Evolutionary conservation across 2,329 filamentous ascomycete species (phyloP), one percentile per base, ranked within the genome.

Genomic region (Epichloe sibirici): DNA sequence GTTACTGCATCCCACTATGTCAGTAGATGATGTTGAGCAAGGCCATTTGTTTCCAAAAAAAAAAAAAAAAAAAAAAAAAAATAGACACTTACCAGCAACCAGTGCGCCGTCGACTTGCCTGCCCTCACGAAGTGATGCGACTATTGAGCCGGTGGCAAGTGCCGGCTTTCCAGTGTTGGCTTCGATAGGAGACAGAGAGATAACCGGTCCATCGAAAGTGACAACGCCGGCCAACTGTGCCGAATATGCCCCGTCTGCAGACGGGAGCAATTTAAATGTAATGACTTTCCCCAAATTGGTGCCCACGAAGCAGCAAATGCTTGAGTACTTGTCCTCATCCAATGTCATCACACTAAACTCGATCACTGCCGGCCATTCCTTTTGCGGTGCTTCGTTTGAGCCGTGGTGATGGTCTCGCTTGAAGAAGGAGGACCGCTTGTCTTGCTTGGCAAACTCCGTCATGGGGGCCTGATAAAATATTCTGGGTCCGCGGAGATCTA

Each of bases 331-430:
- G 63, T 97, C 91, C n/a, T 85, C 87, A 44, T 97, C 93, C 4
- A 96, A 71, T 3, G 87, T 94, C 82, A 98, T 85, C 46, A 95
- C 88, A 51, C 88, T 89, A 70, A 97, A 98, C 63, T 96, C 88
- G 31, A 97, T 82, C 34, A 74, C 77, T 0, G 88, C 89, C 0
- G 88, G 82, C 79, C 83, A 94, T 62, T 96, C 90, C 47, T 75
- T 76, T 3, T 61, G 56, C 1, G 71, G 64, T 4, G 72, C 66
- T 5, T 75, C 66, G 31, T 55, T 53, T 25, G 63, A 55, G 49
- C 55, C 51, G n/a, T 56, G 54, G 49, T 68, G 65, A 11, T 51
- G 37, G 3, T 55, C 53, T 42, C 64, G 53, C 67, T 76, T 79
- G 55, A 83, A 74, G 61, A 96, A 85, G 51, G 86, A 89, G 2